phyloP scores from a whole-genome alignment of 164 flowering plant genomes.

The Stephania yunnanensis region DNA sequence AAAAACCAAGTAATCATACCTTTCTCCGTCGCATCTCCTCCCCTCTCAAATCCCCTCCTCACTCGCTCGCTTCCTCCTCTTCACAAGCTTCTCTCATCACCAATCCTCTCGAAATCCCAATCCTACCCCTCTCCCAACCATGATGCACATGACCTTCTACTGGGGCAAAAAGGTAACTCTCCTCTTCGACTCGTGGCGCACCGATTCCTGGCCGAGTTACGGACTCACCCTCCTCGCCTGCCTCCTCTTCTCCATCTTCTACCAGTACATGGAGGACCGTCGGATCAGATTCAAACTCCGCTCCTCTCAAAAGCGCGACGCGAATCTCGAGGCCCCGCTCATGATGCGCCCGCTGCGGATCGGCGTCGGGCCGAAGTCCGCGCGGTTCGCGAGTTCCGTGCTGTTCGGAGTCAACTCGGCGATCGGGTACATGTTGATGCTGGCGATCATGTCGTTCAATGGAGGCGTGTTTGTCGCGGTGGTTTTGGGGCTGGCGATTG shows the following conservation, averaged over 20 bases:
- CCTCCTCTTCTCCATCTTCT: constrained; percentile 56
- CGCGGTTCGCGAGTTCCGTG: constrained; percentile 24
- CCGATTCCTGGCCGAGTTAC: constrained; percentile 59
- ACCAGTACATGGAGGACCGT: constrained; percentile 76
- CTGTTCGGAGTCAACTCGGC: constrained; percentile 59
- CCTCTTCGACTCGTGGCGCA: constrained; percentile 66
- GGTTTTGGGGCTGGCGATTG: constrained; percentile 56
- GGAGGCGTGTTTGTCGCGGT: constrained; percentile 65
- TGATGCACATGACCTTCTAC: constrained; percentile 99
- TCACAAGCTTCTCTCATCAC: background rate
- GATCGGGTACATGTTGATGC: constrained; percentile 69
- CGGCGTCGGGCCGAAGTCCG: constrained; percentile 10
- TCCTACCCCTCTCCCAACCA: constrained; percentile 23
- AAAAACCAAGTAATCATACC: background rate
- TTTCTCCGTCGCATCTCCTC: background rate
- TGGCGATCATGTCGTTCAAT: constrained; percentile 76
- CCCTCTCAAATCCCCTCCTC: background rate
- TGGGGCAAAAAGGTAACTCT: constrained; percentile 68
- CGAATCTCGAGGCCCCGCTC: constrained; percentile 17
- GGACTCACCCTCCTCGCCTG: constrained; percentile 50
- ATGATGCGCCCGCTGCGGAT: constrained; percentile 12
- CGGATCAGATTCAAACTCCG: constrained; percentile 44
- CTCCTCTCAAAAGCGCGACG: constrained; percentile 6
- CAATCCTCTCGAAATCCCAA: constrained; percentile 3
- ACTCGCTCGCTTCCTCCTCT: background rate